These are phyloP conservation scores for Salvia miltiorrhiza DNA, from an alignment of 257 asterid species.

Conservation along the genomic window DNA sequence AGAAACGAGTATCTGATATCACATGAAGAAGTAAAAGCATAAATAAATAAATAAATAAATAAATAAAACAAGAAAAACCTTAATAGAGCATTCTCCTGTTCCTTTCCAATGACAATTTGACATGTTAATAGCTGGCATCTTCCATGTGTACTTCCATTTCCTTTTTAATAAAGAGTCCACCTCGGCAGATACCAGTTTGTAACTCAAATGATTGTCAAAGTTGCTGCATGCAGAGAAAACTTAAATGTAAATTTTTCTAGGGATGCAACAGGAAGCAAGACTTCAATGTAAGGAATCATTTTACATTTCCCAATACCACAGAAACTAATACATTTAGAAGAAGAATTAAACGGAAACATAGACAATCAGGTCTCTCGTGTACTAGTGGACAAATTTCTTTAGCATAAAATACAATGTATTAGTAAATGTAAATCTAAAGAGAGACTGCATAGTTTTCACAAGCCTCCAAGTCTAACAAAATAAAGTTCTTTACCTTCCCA, in stretches of 20 bases:
- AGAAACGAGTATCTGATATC: background rate
- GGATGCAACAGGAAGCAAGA: constrained; percentile 13
- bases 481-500: background rate
- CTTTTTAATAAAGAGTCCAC: constrained; percentile 40
- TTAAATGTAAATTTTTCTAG: background rate
- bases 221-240: constrained; percentile 44
- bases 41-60: background rate
- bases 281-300: background rate
- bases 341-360: constrained; percentile 4
- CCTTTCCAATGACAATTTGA: constrained; percentile 82
- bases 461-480: constrained; percentile 1
- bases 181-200: constrained; percentile 54
- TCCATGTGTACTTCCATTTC: constrained; percentile 82
- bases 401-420: background rate
- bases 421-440: background rate
- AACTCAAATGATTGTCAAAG: constrained; percentile 59
- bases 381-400: background rate
- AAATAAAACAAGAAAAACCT: constrained; percentile 50
- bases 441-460: background rate
- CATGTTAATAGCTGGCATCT: constrained; percentile 55
- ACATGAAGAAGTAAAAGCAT: background rate
- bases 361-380: no score
- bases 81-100: constrained; percentile 59
- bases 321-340: background rate
- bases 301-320: background rate